Evolutionary conservation across 305 asterid genomes (phyloP).

Genomic region (Solanum chacoense): DNA sequence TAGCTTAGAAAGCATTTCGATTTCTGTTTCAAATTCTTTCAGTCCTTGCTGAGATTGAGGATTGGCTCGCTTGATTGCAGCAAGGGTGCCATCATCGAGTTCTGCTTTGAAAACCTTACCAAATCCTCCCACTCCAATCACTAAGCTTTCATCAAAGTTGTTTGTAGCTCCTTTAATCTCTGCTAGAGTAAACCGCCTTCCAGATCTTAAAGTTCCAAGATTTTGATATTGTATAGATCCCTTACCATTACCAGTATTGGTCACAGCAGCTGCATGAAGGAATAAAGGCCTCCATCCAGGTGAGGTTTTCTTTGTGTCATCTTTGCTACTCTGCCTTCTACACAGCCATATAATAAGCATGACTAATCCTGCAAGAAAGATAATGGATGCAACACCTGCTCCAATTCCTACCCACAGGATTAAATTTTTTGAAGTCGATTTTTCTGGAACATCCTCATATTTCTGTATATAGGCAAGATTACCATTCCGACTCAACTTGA

Average conservation of each 20-base stretch:
- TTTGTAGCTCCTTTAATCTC: constrained; percentile 65
- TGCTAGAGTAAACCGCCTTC: constrained; percentile 56
- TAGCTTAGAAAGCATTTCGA: constrained; percentile 67
- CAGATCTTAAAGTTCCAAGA: constrained; percentile 35
- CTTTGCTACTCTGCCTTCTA: constrained; percentile 30
- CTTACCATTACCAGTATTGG: constrained; percentile 32
- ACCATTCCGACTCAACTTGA: constrained; percentile 67
- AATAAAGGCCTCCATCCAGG: constrained; percentile 68
- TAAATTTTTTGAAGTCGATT: constrained; percentile 29
- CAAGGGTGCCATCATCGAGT: constrained; percentile 44
- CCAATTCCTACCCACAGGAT: constrained; percentile 64
- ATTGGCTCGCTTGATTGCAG: constrained; percentile 72
- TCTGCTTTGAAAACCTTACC: constrained; percentile 82
- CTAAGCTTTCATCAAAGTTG: constrained; percentile 60
- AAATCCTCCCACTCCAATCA: constrained; percentile 87
- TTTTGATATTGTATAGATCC: constrained; percentile 30
- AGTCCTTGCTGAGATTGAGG: constrained; percentile 93
- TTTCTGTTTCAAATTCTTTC: constrained; percentile 78
- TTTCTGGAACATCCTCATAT: constrained; percentile 26
- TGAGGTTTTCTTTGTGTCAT: constrained; percentile 36
- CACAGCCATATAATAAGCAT: constrained; percentile 27
- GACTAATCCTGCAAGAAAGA: constrained; percentile 37
- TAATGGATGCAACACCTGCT: constrained; percentile 49
- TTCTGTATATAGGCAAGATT: constrained; percentile 53
- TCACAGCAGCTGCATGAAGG: constrained; percentile 31